Percentiles rank a stretch among this genome's conserved stretches.
These are phyloP conservation scores for Sporobolus alterniflorus DNA, from an alignment of 202 grass and related monocot species.

Conservation along the genomic window DNA sequence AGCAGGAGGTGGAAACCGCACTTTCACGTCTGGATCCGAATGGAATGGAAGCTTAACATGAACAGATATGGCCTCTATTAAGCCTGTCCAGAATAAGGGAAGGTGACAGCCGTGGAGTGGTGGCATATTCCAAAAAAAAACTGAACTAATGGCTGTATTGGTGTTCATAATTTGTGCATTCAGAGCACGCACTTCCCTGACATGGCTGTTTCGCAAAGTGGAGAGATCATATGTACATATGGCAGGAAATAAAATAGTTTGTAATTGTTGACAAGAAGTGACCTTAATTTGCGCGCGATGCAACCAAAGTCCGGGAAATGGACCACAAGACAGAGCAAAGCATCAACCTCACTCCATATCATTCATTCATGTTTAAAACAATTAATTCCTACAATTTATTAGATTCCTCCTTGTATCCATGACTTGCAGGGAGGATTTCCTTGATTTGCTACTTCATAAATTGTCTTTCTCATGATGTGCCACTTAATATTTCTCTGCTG, in stretches of 20 bases:
- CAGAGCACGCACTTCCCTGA: not conserved
- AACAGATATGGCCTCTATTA: not conserved
- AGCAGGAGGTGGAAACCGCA: not conserved
- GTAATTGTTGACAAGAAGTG: conserved; percentile 2
- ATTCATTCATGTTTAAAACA: not conserved
- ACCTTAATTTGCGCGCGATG: not conserved
- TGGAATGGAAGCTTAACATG: not conserved
- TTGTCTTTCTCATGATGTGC: not conserved
- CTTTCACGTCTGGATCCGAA: conserved; percentile 14
- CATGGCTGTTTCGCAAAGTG: not conserved
- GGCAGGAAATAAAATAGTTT: conserved; percentile 33
- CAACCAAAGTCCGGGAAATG: not conserved
- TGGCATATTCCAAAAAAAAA: conserved; percentile 7
- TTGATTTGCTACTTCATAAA: not conserved
- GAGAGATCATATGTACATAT: conserved; percentile 17
- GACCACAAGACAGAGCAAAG: not conserved
- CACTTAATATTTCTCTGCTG: not conserved
- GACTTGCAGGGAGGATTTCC: not conserved
- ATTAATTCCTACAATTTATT: not conserved
- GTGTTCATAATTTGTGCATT: conserved; percentile 14
- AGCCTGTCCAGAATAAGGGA: conserved; percentile 9
- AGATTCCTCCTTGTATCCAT: not conserved
- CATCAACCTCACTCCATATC: conserved; percentile 15
- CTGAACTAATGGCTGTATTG: not conserved
- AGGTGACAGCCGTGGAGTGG: conserved; percentile 16